Evolutionary conservation across 2,329 filamentous ascomycete species (phyloP), one percentile per base, ranked within the genome.

Genomic region (Tolypocladium guangdongense): DNA sequence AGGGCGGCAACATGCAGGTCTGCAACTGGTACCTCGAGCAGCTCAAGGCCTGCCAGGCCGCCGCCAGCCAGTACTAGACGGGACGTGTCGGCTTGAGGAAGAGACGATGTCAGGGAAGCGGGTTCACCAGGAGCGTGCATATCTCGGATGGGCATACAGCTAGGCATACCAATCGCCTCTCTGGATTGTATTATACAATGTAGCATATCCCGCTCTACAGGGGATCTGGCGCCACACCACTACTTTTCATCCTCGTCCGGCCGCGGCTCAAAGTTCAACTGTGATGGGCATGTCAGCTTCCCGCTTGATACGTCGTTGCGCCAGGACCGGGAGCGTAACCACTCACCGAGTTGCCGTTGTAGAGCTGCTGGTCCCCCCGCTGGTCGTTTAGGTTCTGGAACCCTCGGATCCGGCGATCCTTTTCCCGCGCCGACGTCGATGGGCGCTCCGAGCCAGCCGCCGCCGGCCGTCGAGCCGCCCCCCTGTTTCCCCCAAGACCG

Each of bases 1-100:
- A 99, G 72, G 77, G 84, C 68, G 93, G 93, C 62, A 90, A 93
- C 74, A 84, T 99, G 86, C 86, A 87, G 68, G 95, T 96, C 68
- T 99, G 93, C 77, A 87, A 88, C 62, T 99, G 92, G 91, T 99
- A 99, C 72, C 76, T 99, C 64, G 93, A 99, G 71, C 92, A 99
- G 81, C 79, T 99, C 72, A 92, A 91, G 80, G 87, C 88, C 54
- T 92, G 88, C 79, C 88, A 92, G 78, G 75, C 81, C 59, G 87
- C 88, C 62, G 85, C 88, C 53, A 82, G 77, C 71, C 82, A 76
- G 63, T 88, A 89, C 74, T 89, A 83, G 68, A 43, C 27, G 6
- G n/a, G n/a, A n/a, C n/a, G n/a, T n/a, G n/a, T n/a, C n/a, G n/a
- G n/a, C n/a, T n/a, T n/a, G n/a, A n/a, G n/a, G n/a, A n/a, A n/a